phyloP scores from a whole-genome alignment of 345 rosid species.

The Litchi chinensis region DNA sequence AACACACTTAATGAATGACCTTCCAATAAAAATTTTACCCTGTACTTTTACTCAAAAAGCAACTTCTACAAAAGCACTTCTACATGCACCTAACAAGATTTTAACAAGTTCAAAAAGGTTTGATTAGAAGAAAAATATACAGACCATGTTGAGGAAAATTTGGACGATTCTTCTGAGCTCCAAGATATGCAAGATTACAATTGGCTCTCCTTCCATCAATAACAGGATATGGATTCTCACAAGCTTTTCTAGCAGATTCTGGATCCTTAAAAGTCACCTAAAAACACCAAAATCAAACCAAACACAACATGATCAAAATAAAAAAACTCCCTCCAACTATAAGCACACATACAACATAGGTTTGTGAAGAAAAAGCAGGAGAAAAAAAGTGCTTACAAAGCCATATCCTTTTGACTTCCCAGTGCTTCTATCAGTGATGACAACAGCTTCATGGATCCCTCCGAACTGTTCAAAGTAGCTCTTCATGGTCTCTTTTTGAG shows the following conservation, averaged over 20 bases:
- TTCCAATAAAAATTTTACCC: too few relatives aligned
- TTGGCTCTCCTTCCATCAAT: slow-evolving; percentile 58
- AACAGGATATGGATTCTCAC: slow-evolving; percentile 54
- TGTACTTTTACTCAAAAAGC: neutral
- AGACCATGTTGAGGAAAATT: slow-evolving; percentile 37
- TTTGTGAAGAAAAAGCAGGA: neutral
- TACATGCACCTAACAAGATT: neutral
- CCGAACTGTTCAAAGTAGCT: slow-evolving; percentile 42
- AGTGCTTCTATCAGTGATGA: slow-evolving; percentile 33
- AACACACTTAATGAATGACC: too few relatives aligned
- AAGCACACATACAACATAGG: neutral
- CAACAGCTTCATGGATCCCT: slow-evolving; percentile 43
- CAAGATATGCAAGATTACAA: slow-evolving; percentile 61
- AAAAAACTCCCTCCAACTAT: neutral
- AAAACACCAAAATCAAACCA: neutral
- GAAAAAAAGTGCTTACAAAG: slow-evolving; percentile 26
- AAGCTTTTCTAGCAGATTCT: slow-evolving; percentile 59
- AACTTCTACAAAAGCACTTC: neutral
- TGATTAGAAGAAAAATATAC: neutral
- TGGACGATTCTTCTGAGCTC: slow-evolving; percentile 49
- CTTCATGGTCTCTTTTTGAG: slow-evolving; percentile 33
- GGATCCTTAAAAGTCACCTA: slow-evolving; percentile 69
- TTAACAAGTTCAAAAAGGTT: too few relatives aligned
- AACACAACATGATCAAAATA: neutral
- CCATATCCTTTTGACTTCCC: slow-evolving; percentile 45